Evolutionary conservation across 768 basidiomycete genomes (phyloP).

Genomic region (Pisolithus microcarpus): DNA sequence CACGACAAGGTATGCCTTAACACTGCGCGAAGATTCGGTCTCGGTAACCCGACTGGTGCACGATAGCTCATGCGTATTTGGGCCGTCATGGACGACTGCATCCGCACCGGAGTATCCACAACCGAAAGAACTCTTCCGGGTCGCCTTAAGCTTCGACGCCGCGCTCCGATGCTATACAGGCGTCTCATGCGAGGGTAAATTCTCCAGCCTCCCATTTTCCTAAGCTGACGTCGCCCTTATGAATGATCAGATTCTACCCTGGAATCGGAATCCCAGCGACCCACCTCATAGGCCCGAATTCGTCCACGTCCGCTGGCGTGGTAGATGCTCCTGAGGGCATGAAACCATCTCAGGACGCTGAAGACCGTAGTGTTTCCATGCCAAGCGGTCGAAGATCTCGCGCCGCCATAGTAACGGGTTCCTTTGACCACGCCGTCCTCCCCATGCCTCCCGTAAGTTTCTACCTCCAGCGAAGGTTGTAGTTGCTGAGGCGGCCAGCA

Average conservation of each 20-base stretch:
- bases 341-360: neutral
- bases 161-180: constrained; percentile 85
- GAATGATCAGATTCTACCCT: constrained; percentile 41
- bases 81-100: constrained; percentile 91
- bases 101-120: constrained; percentile 76
- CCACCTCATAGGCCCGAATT: constrained; percentile 30
- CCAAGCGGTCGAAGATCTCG: constrained; percentile 11
- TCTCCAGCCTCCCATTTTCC: neutral
- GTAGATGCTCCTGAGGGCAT: constrained; percentile 19
- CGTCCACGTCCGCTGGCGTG: constrained; percentile 10
- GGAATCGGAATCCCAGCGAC: constrained; percentile 33
- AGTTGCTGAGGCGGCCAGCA: constrained; percentile 21
- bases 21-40: neutral
- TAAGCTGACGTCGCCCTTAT: too few species aligned
- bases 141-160: constrained; percentile 66
- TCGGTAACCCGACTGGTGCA: neutral
- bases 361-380: constrained; percentile 1
- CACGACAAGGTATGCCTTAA: constrained; percentile 49
- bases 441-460: constrained; percentile 74
- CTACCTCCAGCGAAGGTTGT: neutral
- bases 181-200: constrained; percentile 82
- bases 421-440: constrained; percentile 70
- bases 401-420: constrained; percentile 53
- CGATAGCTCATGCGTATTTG: constrained; percentile 66
- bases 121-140: constrained; percentile 79